A percentile compares a stretch with the other conserved stretches of the same genome.
Evolutionary conservation across 202 grass and related monocot species (phyloP).

Genomic region (Elaeis oleifera): DNA sequence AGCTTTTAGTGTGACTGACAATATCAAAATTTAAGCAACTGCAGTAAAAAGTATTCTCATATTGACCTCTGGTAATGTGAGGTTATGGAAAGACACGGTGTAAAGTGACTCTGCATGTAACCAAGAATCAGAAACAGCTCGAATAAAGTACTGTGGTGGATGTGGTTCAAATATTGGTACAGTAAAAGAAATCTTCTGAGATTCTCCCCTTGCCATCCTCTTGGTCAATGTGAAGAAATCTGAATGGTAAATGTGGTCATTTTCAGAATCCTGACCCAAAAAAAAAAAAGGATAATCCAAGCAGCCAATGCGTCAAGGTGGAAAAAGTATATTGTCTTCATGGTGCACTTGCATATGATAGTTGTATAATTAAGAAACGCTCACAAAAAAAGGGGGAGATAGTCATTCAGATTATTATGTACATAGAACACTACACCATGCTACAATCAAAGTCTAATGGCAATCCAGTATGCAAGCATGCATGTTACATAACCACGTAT

Average conservation of each 20-base stretch:
- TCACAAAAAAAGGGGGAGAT: too few species aligned
- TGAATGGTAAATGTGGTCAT: constrained; percentile 95
- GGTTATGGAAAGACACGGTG: constrained; percentile 89
- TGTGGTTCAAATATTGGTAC: constrained; percentile 98
- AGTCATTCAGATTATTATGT: too few species aligned
- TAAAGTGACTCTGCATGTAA: constrained; percentile 86
- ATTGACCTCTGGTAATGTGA: constrained; percentile 84
- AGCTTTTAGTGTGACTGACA: constrained; percentile 9
- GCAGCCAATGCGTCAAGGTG: too few species aligned
- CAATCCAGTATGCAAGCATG: too few species aligned
- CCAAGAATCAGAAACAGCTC: constrained; percentile 93
- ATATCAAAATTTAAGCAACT: constrained; percentile 16
- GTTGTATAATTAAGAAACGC: too few species aligned
- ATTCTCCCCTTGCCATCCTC: constrained; percentile 65
- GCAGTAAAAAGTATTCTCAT: constrained; percentile 1
- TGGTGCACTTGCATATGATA: too few species aligned
- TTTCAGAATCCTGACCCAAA: constrained; percentile 83
- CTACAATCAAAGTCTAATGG: too few species aligned
- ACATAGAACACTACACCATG: too few species aligned
- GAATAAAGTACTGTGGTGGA: constrained; percentile 94
- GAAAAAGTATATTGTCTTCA: too few species aligned
- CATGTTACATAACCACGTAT: too few species aligned
- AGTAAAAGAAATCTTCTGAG: constrained; percentile 89
- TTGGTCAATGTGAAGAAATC: constrained; percentile 89
- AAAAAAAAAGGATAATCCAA: constrained; percentile 7